phyloP scores from a whole-genome alignment of 768 basidiomycete genomes.

The Coprinopsis cinerea region DNA sequence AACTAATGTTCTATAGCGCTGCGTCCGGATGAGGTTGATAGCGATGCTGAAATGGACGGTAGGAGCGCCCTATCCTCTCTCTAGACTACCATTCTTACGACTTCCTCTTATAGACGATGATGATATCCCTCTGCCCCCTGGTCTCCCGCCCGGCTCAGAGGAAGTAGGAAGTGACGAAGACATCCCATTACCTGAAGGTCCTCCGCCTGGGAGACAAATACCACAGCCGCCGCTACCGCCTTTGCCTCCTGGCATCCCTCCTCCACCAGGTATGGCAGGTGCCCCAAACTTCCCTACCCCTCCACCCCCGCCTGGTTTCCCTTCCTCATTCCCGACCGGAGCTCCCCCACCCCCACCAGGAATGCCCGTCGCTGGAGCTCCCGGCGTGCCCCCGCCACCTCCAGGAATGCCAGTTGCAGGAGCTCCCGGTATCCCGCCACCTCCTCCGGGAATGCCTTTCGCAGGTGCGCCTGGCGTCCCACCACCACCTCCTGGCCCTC shows the following conservation, averaged over 20 bases:
- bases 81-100: constrained; percentile 2
- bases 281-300: constrained; percentile 23
- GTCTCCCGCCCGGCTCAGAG: constrained; percentile 52
- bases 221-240: not conserved
- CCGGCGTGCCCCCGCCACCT: constrained; percentile 12
- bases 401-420: constrained; percentile 12
- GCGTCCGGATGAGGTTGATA: constrained; percentile 55
- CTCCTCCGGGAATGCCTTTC: constrained; percentile 15
- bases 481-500: not conserved
- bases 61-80: constrained; percentile 15
- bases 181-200: constrained; percentile 84
- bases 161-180: constrained; percentile 68
- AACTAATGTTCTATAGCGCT: constrained; percentile 37
- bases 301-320: constrained; percentile 22
- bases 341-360: constrained; percentile 21
- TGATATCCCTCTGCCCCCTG: constrained; percentile 61
- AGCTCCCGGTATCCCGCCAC: constrained; percentile 19
- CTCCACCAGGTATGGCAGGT: constrained; percentile 22
- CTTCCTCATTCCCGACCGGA: constrained; percentile 17
- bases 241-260: constrained; percentile 20
- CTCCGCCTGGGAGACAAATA: constrained; percentile 49
- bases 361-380: constrained; percentile 10
- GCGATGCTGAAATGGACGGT: constrained; percentile 52
- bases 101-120: constrained; percentile 27
- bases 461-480: not conserved